Percentiles rank a stretch among this genome's conserved stretches.
Evolutionary conservation across 2,329 filamentous ascomycete genomes (phyloP).

Genomic region (Diplodia intermedia): DNA sequence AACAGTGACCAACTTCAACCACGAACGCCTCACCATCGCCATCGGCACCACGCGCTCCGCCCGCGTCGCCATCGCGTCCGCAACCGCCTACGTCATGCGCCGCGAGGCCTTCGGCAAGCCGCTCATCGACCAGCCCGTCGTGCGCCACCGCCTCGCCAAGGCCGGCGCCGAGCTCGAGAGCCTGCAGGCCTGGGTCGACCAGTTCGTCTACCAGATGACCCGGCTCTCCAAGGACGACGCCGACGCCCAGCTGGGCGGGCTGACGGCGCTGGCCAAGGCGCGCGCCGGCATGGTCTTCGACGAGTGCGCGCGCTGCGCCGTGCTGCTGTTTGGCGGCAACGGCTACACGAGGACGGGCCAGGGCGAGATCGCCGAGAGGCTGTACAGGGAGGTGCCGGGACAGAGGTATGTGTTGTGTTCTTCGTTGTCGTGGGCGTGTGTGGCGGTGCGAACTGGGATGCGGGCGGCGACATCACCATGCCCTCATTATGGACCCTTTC

Average conservation of each 20-base stretch:
- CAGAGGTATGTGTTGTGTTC: slow-evolving; percentile 41
- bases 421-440: background rate
- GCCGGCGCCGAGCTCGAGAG: slow-evolving; percentile 71
- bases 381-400: slow-evolving; percentile 69
- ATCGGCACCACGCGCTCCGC: slow-evolving; percentile 69
- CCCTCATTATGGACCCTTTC: background rate
- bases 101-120: slow-evolving; percentile 72
- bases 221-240: slow-evolving; percentile 66
- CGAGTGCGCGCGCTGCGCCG: slow-evolving; percentile 72
- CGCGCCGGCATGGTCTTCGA: slow-evolving; percentile 74
- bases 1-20: slow-evolving; percentile 76
- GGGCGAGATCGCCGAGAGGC: slow-evolving; percentile 73
- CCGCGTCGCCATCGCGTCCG: slow-evolving; percentile 64
- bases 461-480: background rate
- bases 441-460: no score
- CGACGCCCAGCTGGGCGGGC: slow-evolving; percentile 70
- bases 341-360: slow-evolving; percentile 73
- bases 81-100: slow-evolving; percentile 69
- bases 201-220: slow-evolving; percentile 72
- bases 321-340: slow-evolving; percentile 76
- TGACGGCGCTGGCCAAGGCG: slow-evolving; percentile 76
- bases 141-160: slow-evolving; percentile 75
- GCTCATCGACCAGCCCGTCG: slow-evolving; percentile 76
- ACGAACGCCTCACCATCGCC: slow-evolving; percentile 73
- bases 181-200: slow-evolving; percentile 75